phyloP scores from a whole-genome alignment of 768 basidiomycete species.

The Gyrodon lividus region DNA sequence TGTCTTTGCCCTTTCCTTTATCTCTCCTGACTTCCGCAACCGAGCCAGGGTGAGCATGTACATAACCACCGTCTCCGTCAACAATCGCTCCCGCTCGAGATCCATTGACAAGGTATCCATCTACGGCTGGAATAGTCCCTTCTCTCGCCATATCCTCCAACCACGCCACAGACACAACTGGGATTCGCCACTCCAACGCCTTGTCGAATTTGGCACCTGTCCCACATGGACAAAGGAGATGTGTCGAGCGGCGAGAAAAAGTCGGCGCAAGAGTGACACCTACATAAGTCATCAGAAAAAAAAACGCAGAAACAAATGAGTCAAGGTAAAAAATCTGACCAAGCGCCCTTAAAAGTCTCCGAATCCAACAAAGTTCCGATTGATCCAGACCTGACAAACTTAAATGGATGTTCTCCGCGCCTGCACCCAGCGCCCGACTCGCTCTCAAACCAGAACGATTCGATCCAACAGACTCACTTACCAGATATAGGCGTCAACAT shows the following conservation, averaged over 20 bases:
- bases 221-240: constrained; percentile 74
- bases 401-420: constrained; percentile 54
- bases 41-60: background rate
- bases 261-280: constrained; percentile 53
- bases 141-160: constrained; percentile 54
- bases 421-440: constrained; percentile 31
- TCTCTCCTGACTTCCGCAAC: constrained; percentile 9
- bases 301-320: constrained; percentile 8
- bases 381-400: constrained; percentile 78
- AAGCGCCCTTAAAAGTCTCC: constrained; percentile 63
- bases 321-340: constrained; percentile 42
- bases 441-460: background rate
- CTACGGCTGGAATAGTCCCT: constrained; percentile 45
- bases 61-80: constrained; percentile 27
- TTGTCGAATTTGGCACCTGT: constrained; percentile 75
- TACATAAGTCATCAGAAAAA: constrained; percentile 19
- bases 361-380: constrained; percentile 63
- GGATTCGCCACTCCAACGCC: constrained; percentile 75
- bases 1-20: constrained; percentile 36
- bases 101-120: constrained; percentile 33
- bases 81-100: constrained; percentile 42
- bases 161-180: constrained; percentile 73
- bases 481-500: constrained; percentile 59
- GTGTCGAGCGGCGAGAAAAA: constrained; percentile 72
- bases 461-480: constrained; percentile 21